These are phyloP conservation scores for Elsinoe australis DNA, from an alignment of 2,329 filamentous ascomycete genomes.

Conservation along the genomic window DNA sequence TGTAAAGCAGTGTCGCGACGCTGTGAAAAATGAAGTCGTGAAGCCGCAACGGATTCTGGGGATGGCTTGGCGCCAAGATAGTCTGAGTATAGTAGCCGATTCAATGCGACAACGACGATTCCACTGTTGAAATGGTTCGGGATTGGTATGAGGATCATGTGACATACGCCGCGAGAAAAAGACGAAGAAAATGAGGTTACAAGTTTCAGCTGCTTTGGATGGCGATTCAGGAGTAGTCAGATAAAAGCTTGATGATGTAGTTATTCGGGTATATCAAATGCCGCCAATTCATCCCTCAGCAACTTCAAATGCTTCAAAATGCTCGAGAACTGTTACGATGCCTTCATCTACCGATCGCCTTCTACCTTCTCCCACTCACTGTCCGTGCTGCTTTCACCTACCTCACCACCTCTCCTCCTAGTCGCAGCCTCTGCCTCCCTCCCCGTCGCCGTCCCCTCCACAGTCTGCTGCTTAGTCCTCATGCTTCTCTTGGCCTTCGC, in stretches of 20 bases:
- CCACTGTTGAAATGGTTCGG: too few species aligned
- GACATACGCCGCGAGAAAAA: too few species aligned
- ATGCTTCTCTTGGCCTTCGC: slow-evolving; percentile 19
- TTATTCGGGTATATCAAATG: slow-evolving; percentile 16
- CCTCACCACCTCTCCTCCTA: slow-evolving; percentile 23
- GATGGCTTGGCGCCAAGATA: slow-evolving; percentile 15
- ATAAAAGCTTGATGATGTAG: slow-evolving; percentile 5
- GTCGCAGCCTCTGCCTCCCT: slow-evolving; percentile 14
- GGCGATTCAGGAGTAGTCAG: background rate
- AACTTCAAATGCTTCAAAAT: background rate
- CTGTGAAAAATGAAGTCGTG: slow-evolving; percentile 13
- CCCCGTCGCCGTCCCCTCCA: background rate
- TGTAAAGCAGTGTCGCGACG: too few species aligned
- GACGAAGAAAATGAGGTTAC: too few species aligned
- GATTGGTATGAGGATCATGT: too few species aligned
- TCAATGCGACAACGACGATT: too few species aligned
- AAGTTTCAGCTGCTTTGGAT: background rate
- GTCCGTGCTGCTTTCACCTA: slow-evolving; percentile 57
- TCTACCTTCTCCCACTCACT: slow-evolving; percentile 97
- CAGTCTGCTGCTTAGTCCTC: slow-evolving; percentile 7
- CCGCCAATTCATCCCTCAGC: background rate
- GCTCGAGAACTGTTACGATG: too few species aligned
- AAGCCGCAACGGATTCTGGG: background rate
- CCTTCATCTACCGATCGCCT: slow-evolving; percentile 42
- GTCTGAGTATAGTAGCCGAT: background rate